phyloP scores from a whole-genome alignment of 2,329 filamentous ascomycete species.

The Dactylellina sp. region DNA sequence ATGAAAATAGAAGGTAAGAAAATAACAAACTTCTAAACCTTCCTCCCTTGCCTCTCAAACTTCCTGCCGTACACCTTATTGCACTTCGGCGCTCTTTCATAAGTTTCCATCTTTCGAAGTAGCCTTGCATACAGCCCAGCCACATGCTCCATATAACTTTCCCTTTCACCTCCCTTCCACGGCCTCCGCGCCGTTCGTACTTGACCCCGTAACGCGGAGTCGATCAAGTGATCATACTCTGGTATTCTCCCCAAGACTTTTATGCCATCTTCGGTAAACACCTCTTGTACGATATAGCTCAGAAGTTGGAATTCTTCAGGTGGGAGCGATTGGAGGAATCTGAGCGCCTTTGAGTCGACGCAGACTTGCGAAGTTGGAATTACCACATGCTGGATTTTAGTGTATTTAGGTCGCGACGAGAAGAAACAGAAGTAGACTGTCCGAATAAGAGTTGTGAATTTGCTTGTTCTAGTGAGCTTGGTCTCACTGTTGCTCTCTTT shows the following conservation, averaged over 20 bases:
- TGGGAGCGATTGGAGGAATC: constrained; percentile 37
- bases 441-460: not conserved
- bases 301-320: constrained; percentile 33
- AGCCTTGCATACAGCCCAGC: constrained; percentile 46
- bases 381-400: constrained; percentile 44
- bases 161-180: constrained; percentile 19
- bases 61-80: constrained; percentile 34
- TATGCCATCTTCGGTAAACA: constrained; percentile 47
- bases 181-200: constrained; percentile 18
- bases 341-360: constrained; percentile 22
- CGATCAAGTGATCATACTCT: constrained; percentile 43
- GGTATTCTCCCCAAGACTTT: constrained; percentile 40
- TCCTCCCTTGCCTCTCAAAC: constrained; percentile 16
- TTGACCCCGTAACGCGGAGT: constrained; percentile 29
- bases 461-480: not conserved
- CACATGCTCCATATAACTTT: constrained; percentile 43
- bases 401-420: constrained; percentile 40
- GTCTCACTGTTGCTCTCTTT: too few relatives aligned
- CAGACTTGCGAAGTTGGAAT: constrained; percentile 45
- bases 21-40: constrained; percentile 2
- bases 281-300: constrained; percentile 45
- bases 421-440: constrained; percentile 28
- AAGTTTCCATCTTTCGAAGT: constrained; percentile 33
- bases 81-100: constrained; percentile 41
- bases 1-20: not conserved